These are phyloP conservation scores for Cladosporium cucumerinum DNA, from an alignment of 2,329 filamentous ascomycete genomes.

Conservation along the genomic window DNA sequence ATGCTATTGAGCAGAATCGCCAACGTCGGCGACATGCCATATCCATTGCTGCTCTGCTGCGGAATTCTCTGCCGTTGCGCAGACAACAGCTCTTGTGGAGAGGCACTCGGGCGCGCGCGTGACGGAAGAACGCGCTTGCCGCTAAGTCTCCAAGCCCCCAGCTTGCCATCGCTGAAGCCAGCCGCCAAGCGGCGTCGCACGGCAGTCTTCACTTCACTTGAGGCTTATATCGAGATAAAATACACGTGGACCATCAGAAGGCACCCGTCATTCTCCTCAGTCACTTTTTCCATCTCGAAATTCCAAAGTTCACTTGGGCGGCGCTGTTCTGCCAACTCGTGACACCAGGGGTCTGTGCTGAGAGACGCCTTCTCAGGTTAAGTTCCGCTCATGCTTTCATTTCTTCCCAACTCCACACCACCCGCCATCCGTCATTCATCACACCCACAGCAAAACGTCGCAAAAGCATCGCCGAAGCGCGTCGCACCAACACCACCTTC, in stretches of 20 bases:
- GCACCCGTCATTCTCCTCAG: constrained; percentile 25
- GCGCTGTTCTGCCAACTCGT: constrained; percentile 8
- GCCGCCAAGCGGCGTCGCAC: constrained; percentile 8
- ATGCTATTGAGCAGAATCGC: background rate
- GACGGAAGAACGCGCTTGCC: constrained; percentile 11
- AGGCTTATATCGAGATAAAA: constrained; percentile 19
- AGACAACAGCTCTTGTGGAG: constrained; percentile 8
- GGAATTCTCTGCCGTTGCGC: constrained; percentile 15
- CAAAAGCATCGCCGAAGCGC: constrained; percentile 15
- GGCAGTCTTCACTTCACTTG: constrained; percentile 6
- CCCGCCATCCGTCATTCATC: constrained; percentile 13
- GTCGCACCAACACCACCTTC: constrained; percentile 6
- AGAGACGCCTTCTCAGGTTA: constrained; percentile 6
- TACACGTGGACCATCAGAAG: constrained; percentile 28
- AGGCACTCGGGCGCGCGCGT: constrained; percentile 9
- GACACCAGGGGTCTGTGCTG: constrained; percentile 4
- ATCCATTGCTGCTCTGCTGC: background rate
- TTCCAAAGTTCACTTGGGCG: constrained; percentile 1
- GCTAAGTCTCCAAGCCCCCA: constrained; percentile 10
- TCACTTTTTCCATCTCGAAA: constrained; percentile 18
- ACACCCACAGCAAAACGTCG: constrained; percentile 9
- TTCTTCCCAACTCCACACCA: constrained; percentile 16
- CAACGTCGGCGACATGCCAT: background rate
- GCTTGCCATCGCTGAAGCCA: constrained; percentile 1
- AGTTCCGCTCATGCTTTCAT: constrained; percentile 15